These are phyloP conservation scores for Tolypocladium guangdongense DNA, from an alignment of 2,329 filamentous ascomycete species.

Conservation along the genomic window DNA sequence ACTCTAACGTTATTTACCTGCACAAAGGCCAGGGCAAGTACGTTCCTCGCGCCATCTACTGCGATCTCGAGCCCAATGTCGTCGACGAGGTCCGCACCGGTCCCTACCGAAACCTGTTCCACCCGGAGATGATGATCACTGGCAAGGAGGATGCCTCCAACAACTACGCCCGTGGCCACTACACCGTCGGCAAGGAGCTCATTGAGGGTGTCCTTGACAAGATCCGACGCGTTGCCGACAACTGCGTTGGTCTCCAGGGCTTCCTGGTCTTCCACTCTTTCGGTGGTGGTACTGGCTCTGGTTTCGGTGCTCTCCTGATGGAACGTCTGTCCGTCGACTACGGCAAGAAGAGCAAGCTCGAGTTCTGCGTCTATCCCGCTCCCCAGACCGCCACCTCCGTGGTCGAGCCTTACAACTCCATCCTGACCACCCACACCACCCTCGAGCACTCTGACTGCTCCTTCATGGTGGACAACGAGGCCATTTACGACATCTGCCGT, in stretches of 20 bases:
- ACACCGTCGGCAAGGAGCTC: slow-evolving; percentile 98
- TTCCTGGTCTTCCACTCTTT: slow-evolving; percentile 99
- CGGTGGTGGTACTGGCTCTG: slow-evolving; percentile 95
- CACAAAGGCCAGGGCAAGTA: slow-evolving; percentile 89
- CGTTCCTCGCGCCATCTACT: slow-evolving; percentile 97
- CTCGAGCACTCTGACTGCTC: slow-evolving; percentile 99
- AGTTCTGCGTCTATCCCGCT: slow-evolving; percentile 98
- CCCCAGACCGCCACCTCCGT: slow-evolving; percentile 95
- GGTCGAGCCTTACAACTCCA: slow-evolving; percentile 99
- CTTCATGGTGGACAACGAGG: slow-evolving; percentile 99
- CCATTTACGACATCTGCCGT: slow-evolving; percentile 98
- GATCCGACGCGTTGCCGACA: slow-evolving; percentile 93
- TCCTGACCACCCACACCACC: slow-evolving; percentile 96
- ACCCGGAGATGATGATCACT: slow-evolving; percentile 99
- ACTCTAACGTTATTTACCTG: slow-evolving; percentile 2
- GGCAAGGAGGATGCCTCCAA: slow-evolving; percentile 99
- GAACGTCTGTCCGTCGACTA: slow-evolving; percentile 98
- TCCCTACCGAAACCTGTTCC: slow-evolving; percentile 91
- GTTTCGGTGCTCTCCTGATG: slow-evolving; percentile 97
- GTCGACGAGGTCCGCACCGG: slow-evolving; percentile 98
- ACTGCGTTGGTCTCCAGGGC: slow-evolving; percentile 94
- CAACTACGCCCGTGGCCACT: slow-evolving; percentile 99
- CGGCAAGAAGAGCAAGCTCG: slow-evolving; percentile 99
- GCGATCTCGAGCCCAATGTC: slow-evolving; percentile 98
- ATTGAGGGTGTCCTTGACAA: slow-evolving; percentile 97